Evolutionary conservation across 192 early-diverging fungal species (phyloP), one percentile per base, ranked within the genome.

Genomic region (Backusella luteola): DNA sequence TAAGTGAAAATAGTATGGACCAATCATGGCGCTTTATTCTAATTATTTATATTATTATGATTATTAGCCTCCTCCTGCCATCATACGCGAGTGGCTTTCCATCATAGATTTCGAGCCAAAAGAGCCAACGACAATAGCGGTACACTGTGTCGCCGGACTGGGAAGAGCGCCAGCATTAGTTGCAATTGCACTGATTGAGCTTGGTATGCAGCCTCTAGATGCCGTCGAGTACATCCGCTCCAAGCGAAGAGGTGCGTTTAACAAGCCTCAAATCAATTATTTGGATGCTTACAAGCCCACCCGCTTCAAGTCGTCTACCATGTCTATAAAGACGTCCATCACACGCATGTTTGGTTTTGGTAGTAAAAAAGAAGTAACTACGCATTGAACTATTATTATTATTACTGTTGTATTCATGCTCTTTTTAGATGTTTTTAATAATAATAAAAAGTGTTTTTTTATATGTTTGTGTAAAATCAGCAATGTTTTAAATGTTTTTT

Each of bases 111-210:
- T 35, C 1, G 68, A 69, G 12, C 84, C 84, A 17, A 82, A 87
- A 21, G 85, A 85, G 34, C 34, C 75, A 7, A 87, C 88, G 19
- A 94, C 91, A 0, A 93, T 94, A 73, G 96, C 95, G 1, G 91
- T 97, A 6, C 97, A 98, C 78, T 98, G 97, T 79, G 96, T 98
- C 23, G 95, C 97, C 5, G 97, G 97, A 34, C 88, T 98, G 6
- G 97, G 97, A 6, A 92, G 97, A 32, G 97, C 97, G 4, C 97
- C 97, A 1, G 92, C 96, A 19, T 85, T 99, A 11, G 97, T 94
- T 9, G 92, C 93, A 0, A 84, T 94, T 76, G 93, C 92, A 4
- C 77, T 96, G 66, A 91, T 96, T 70, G 94, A 94, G 69, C 84
- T 87, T 38, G 93, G 93, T 15, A 91, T 93, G 91, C 85, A 89